Percentiles rank a stretch among this genome's conserved stretches.
These are phyloP conservation scores for Gossypium rotundifolium DNA, from an alignment of 345 rosid genomes.

Conservation along the genomic window DNA sequence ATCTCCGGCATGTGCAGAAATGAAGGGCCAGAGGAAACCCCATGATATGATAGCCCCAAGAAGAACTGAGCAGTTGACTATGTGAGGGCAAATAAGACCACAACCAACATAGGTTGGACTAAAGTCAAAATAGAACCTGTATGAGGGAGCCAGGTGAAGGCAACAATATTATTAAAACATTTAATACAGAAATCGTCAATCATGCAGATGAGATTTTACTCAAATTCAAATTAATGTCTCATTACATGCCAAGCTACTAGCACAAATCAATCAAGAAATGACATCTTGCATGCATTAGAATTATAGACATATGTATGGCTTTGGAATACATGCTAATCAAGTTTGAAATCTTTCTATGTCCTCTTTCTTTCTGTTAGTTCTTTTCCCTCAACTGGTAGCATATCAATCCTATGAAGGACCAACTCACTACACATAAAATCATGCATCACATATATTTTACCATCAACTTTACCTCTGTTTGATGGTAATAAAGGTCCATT, in stretches of 20 bases:
- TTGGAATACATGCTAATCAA: not conserved
- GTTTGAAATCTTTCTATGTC: not conserved
- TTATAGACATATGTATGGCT: not conserved
- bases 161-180: not conserved
- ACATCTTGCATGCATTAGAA: not conserved
- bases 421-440: not conserved
- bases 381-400: not conserved
- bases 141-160: slow-evolving; percentile 9
- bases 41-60: slow-evolving; percentile 86
- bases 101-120: slow-evolving; percentile 96
- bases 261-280: slow-evolving; percentile 2
- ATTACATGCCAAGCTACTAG: not conserved
- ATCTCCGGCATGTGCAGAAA: slow-evolving; percentile 67
- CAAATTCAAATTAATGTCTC: not conserved
- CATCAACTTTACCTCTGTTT: not conserved
- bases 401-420: not conserved
- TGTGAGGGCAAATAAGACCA: slow-evolving; percentile 93
- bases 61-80: slow-evolving; percentile 85
- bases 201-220: not conserved
- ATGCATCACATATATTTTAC: not conserved
- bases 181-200: not conserved
- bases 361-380: not conserved
- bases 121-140: slow-evolving; percentile 90
- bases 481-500: not conserved
- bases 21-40: slow-evolving; percentile 88